Evolutionary conservation across 805 yeast genomes (phyloP).

Genomic region (Candida hispaniensis): DNA sequence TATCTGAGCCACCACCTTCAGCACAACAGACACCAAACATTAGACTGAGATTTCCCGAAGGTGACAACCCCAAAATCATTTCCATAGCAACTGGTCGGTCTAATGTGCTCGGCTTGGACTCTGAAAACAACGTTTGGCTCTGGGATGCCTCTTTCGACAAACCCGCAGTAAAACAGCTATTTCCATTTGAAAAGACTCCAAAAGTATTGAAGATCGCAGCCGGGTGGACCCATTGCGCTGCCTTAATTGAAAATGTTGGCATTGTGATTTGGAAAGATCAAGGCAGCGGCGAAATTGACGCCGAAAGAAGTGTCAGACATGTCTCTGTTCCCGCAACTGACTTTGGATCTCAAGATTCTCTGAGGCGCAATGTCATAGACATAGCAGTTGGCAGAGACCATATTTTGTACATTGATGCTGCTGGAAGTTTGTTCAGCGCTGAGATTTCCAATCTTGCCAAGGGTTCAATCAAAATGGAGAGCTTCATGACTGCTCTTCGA

Average conservation of each 20-base stretch:
- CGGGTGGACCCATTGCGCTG: conserved; percentile 57
- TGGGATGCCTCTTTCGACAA: conserved; percentile 41
- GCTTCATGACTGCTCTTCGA: conserved; percentile 28
- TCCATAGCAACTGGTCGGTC: conserved; percentile 52
- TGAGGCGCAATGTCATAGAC: conserved; percentile 34
- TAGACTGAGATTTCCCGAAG: conserved; percentile 11
- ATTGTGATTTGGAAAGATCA: conserved; percentile 49
- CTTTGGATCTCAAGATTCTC: not conserved
- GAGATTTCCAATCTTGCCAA: conserved; percentile 25
- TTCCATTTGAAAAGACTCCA: conserved; percentile 15
- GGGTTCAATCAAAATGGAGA: conserved; percentile 19
- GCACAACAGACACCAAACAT: not conserved
- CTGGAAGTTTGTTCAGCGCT: conserved; percentile 35
- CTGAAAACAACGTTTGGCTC: conserved; percentile 39
- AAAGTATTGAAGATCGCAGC: conserved; percentile 36
- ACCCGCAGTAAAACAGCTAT: conserved; percentile 18
- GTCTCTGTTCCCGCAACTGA: conserved; percentile 18
- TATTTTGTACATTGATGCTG: conserved; percentile 39
- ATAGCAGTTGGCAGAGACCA: conserved; percentile 44
- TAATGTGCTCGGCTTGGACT: conserved; percentile 53
- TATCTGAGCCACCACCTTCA: too few species aligned
- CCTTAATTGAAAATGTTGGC: conserved; percentile 41
- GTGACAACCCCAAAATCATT: conserved; percentile 28
- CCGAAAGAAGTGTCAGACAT: conserved; percentile 5
- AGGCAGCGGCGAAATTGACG: conserved; percentile 5